Conservation (phyloP, 345 rosid genomes). For the Sisymbrium altissimum region DNA sequence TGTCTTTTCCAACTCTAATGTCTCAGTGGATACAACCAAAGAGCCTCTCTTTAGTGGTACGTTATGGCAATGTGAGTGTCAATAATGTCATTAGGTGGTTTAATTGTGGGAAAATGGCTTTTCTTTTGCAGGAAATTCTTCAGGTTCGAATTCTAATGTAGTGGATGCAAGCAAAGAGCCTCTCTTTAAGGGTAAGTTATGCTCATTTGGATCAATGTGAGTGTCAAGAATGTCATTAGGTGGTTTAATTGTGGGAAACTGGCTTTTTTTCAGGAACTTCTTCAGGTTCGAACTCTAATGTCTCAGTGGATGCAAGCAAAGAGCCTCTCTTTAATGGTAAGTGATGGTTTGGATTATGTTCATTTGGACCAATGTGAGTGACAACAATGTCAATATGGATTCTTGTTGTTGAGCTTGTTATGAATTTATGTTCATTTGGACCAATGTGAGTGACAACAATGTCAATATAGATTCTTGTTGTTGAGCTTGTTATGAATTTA, state of each 20-base stretch:
- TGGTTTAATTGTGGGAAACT: no score
- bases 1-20: neutral
- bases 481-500: neutral
- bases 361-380: no score
- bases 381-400: no score
- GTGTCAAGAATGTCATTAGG: neutral
- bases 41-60: no score
- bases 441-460: neutral
- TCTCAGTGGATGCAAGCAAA: constrained; percentile 6
- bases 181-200: constrained; percentile 21
- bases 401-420: no score
- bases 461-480: no score
- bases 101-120: no score
- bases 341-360: neutral
- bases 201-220: neutral
- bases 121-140: neutral
- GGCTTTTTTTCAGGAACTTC: no score
- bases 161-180: constrained; percentile 15
- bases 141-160: constrained; percentile 28
- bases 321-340: constrained; percentile 29
- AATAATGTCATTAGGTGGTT: no score
- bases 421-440: neutral
- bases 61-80: no score
- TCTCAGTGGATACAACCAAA: no score
- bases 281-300: constrained; percentile 11